Evolutionary conservation across 768 basidiomycete genomes (phyloP), one percentile per base, ranked within the genome.

Genomic region (Bullera alba): DNA sequence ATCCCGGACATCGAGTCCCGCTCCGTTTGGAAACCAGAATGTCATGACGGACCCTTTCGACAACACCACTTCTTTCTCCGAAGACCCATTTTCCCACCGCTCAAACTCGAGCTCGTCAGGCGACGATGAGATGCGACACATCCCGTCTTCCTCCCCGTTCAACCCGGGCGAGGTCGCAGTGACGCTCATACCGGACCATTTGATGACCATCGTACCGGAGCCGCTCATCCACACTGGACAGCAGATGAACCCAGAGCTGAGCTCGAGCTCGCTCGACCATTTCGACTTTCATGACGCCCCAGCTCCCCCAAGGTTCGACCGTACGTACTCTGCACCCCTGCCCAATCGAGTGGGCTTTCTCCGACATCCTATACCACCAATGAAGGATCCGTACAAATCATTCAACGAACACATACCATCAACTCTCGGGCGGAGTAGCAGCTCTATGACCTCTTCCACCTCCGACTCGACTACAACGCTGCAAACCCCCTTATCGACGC

Each of bases 301-400:
- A 26, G 17, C 36, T 25, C 64, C 61, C 12, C 82, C 84, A 38
- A 78, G 78, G n/a, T 79, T 87, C 50, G 81, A 82, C 42, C 80
- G 89, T 47, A 82, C 85, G 2, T 81, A 84, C 60, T 87, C 88
- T 16, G 80, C 83, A 75, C 89, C 89, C 17, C 73, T 83, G n/a
- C 81, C 86, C 12, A 80, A 81, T 14, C 85, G 87, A 69, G 79
- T 91, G n/a, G 79, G 79, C 36, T 80, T 82, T 54, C 76, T 91
- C 23, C 79, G 78, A 60, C 83, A 89, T 63, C 89, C 88, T 6
- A 38, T 52, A 15, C 56, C 60, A 19, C 56, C 61, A 39, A 28
- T 45, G 10, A 38, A 38, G n/a, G 50, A 60, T 23, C 39, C 51
- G 16, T 21, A 39, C 2, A 34, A 45, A 5, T 45, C 53, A n/a